Evolutionary conservation across 2,329 filamentous ascomycete species (phyloP).

Genomic region (Monilinia polystroma): DNA sequence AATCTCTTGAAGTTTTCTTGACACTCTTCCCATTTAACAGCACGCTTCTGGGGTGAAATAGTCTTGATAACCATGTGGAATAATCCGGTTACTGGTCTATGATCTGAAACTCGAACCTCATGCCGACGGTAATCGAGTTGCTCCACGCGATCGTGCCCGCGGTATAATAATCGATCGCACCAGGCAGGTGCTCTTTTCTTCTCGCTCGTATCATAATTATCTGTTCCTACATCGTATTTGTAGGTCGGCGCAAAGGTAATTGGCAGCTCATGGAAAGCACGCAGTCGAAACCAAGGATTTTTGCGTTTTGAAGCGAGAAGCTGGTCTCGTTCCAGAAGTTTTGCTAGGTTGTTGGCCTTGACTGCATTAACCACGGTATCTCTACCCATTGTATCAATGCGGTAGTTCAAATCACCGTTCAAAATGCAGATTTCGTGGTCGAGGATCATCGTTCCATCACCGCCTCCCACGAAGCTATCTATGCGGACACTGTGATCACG

Average conservation of each 20-base stretch:
- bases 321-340: slow-evolving; percentile 91
- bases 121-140: slow-evolving; percentile 86
- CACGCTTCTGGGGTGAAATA: slow-evolving; percentile 66
- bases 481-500: slow-evolving; percentile 64
- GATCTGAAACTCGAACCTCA: slow-evolving; percentile 87
- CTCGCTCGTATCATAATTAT: slow-evolving; percentile 90
- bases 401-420: slow-evolving; percentile 96
- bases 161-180: slow-evolving; percentile 92
- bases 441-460: slow-evolving; percentile 89
- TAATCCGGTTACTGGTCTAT: slow-evolving; percentile 82
- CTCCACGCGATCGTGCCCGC: slow-evolving; percentile 75
- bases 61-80: slow-evolving; percentile 86
- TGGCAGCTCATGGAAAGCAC: slow-evolving; percentile 84
- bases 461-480: slow-evolving; percentile 85
- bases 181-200: slow-evolving; percentile 93
- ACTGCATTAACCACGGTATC: slow-evolving; percentile 88
- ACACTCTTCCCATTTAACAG: slow-evolving; percentile 67
- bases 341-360: slow-evolving; percentile 74
- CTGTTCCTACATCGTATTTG: slow-evolving; percentile 96
- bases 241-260: slow-evolving; percentile 96
- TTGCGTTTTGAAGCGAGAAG: slow-evolving; percentile 83
- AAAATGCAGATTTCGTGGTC: slow-evolving; percentile 97
- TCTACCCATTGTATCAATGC: slow-evolving; percentile 94
- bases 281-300: slow-evolving; percentile 84
- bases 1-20: slow-evolving; percentile 72